phyloP scores from a whole-genome alignment of 768 basidiomycete genomes.

The Rhizopogon sp. region DNA sequence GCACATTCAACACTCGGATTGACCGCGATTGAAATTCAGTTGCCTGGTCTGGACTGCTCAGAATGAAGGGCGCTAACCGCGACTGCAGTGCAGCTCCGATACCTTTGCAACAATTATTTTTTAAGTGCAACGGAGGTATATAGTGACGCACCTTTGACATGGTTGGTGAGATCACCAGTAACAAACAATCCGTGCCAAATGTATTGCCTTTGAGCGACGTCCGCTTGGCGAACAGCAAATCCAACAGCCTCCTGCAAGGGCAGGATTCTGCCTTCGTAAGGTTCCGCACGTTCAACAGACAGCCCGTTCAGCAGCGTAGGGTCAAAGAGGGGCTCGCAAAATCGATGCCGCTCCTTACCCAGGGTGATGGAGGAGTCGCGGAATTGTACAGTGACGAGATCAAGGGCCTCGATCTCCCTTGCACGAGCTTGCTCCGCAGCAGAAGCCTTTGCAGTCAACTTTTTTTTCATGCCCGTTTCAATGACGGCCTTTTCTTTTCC shows the following conservation, averaged over 20 bases:
- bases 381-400: constrained; percentile 75
- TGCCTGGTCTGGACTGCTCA: constrained; percentile 55
- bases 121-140: background rate
- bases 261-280: constrained; percentile 17
- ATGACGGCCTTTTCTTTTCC: constrained; percentile 91
- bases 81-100: constrained; percentile 67
- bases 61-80: constrained; percentile 57
- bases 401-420: constrained; percentile 76
- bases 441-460: constrained; percentile 62
- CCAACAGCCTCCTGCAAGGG: constrained; percentile 68
- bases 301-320: constrained; percentile 48
- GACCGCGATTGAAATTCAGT: constrained; percentile 70
- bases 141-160: constrained; percentile 57
- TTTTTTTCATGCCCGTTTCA: constrained; percentile 78
- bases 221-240: constrained; percentile 53
- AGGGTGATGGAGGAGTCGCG: constrained; percentile 65
- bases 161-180: constrained; percentile 69
- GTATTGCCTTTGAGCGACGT: constrained; percentile 61
- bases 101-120: constrained; percentile 32
- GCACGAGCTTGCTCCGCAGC: constrained; percentile 80
- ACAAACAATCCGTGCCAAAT: constrained; percentile 79
- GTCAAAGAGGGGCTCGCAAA: constrained; percentile 88
- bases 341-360: constrained; percentile 85
- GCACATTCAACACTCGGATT: constrained; percentile 60
- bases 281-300: constrained; percentile 19